These are phyloP conservation scores for Hymenochaete sp. DNA, from an alignment of 1,284 basidiomycete genomes.

Conservation along the genomic window DNA sequence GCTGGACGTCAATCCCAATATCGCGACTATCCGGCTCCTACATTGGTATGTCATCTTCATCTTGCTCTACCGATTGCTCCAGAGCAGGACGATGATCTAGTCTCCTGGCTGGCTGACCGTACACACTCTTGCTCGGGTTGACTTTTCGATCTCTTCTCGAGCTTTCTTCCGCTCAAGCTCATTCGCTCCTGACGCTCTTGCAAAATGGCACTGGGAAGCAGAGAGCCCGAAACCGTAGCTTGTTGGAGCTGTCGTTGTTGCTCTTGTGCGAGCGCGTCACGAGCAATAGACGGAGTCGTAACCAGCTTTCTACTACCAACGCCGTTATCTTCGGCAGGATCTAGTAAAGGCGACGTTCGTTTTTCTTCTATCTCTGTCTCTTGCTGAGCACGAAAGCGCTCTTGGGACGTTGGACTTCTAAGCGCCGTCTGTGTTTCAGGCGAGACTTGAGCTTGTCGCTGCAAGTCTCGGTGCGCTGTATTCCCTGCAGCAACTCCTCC, in stretches of 20 bases:
- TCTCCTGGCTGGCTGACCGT: conserved; percentile 17
- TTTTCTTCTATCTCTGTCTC: conserved; percentile 14
- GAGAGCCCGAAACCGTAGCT: conserved; percentile 26
- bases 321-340: conserved; percentile 51
- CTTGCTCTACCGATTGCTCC: conserved; percentile 25
- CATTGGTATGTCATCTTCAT: too few relatives aligned
- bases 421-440: conserved; percentile 27
- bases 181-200: conserved; percentile 47
- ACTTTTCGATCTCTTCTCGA: conserved; percentile 47
- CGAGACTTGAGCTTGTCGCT: conserved; percentile 22
- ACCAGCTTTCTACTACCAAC: conserved; percentile 69
- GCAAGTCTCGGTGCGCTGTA: conserved; percentile 9
- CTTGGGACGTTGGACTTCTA: conserved; percentile 32
- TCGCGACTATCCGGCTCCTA: too few relatives aligned
- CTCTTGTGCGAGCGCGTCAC: conserved; percentile 33
- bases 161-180: conserved; percentile 52
- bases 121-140: conserved; percentile 16
- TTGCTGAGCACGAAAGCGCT: conserved; percentile 25
- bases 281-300: conserved; percentile 68
- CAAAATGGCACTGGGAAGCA: conserved; percentile 40
- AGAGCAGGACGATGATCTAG: conserved; percentile 18
- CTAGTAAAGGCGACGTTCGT: conserved; percentile 26
- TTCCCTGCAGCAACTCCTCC: too few relatives aligned
- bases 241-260: conserved; percentile 15
- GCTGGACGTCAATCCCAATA: too few relatives aligned